A percentile compares a stretch with the other conserved stretches of the same genome.
Conservation (phyloP, 768 basidiomycete species). For the Lactarius sp. region DNA sequence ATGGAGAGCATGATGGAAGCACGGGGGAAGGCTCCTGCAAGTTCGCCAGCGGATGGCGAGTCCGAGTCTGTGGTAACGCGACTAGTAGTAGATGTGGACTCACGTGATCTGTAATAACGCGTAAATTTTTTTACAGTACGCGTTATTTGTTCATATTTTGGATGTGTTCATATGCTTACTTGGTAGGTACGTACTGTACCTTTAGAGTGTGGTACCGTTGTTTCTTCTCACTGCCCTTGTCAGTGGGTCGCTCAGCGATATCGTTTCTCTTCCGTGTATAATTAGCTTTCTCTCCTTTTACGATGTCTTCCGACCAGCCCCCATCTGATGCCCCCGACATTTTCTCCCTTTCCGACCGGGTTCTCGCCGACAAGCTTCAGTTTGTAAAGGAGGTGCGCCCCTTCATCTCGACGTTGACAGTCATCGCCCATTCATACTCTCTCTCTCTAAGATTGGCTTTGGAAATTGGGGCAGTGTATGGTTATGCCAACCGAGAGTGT, state of each 20-base stretch:
- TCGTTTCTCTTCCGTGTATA: constrained; percentile 16
- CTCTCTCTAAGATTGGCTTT: constrained; percentile 63
- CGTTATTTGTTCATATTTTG: constrained; percentile 22
- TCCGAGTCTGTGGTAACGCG: no score
- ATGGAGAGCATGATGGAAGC: constrained; percentile 39
- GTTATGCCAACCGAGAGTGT: constrained; percentile 62
- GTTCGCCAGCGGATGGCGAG: no score
- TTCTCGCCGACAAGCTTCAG: constrained; percentile 61
- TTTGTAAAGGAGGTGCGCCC: constrained; percentile 69
- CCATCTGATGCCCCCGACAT: constrained; percentile 47
- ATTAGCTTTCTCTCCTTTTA: constrained; percentile 21
- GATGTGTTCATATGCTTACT: constrained; percentile 20
- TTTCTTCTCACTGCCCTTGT: constrained; percentile 2
- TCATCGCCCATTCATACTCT: constrained; percentile 4
- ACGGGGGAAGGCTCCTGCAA: background rate
- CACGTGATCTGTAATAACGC: no score
- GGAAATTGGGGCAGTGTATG: constrained; percentile 94
- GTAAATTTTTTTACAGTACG: background rate
- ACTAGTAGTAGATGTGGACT: no score
- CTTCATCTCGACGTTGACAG: constrained; percentile 7
- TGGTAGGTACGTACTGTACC: no score
- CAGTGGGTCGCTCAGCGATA: background rate
- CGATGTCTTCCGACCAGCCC: constrained; percentile 31
- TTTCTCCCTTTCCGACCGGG: constrained; percentile 70
- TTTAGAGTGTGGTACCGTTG: background rate